phyloP scores from a whole-genome alignment of 164 flowering plant species.

The Kingdonia uniflora region DNA sequence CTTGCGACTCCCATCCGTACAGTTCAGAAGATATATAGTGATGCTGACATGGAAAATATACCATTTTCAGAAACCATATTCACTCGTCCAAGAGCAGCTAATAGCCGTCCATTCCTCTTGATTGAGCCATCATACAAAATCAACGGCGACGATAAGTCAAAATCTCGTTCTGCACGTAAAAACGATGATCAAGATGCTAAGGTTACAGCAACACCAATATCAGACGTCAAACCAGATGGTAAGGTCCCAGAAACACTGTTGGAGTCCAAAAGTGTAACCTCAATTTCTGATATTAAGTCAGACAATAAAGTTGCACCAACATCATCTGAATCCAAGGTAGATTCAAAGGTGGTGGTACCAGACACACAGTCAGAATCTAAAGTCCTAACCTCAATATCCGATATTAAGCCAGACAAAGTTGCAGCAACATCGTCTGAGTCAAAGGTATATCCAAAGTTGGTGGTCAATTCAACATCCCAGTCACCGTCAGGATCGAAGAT shows the following conservation, averaged over 20 bases:
- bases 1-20: conserved; percentile 96
- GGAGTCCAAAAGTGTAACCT: conserved; percentile 7
- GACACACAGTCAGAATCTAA: not conserved
- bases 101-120: conserved; percentile 49
- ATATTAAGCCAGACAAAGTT: too few species aligned
- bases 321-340: conserved; percentile 18
- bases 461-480: too few species aligned
- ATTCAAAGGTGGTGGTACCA: conserved; percentile 7
- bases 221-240: conserved; percentile 15
- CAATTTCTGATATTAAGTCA: conserved; percentile 13
- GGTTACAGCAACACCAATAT: conserved; percentile 2
- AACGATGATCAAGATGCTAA: conserved; percentile 35
- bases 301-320: conserved; percentile 11
- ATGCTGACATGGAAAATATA: conserved; percentile 54
- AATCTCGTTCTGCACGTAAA: conserved; percentile 32
- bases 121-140: conserved; percentile 62
- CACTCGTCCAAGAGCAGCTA: conserved; percentile 26
- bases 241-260: conserved; percentile 14
- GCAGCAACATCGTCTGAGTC: too few species aligned
- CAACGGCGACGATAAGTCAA: conserved; percentile 51
- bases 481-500: too few species aligned
- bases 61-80: conserved; percentile 47
- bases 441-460: too few species aligned
- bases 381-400: too few species aligned
- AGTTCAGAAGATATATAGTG: conserved; percentile 66